Base-by-base conservation (phyloP, 441 rosid genomes). In the Bocquillonia castaneifolia region DNA sequence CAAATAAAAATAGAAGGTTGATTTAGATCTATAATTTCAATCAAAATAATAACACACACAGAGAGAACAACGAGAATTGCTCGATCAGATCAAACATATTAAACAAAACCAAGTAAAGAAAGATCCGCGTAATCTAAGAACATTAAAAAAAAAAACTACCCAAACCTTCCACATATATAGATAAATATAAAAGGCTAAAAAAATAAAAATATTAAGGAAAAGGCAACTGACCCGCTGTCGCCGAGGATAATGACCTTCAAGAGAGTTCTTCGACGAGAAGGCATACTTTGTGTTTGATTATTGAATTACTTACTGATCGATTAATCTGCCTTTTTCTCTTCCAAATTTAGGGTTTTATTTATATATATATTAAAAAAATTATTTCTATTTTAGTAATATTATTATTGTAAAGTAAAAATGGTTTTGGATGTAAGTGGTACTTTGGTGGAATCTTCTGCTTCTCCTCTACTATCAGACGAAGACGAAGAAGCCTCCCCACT, bases 181-280 rank as follows among this genome's bases (percentile, higher is more conserved):
- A 36, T 36, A 9, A 36, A 36, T 36, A 3, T 36, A 7, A 42
- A 42, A 6, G 6, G 12, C 6, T 42, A 42, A 42, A 42, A 10
- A 26, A 40, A 20, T 0, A 65, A 15, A 5, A 6, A 45, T 6
- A 6, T 13, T 51, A 32, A 14, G 3, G 25, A 17, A 68, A 62
- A n/a, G n/a, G 45, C 9, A 15, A 63, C 67, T 28, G 64, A 89
- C 96, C 94, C 96, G 80, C 97, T 92, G 72, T 92, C 96, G n/a
- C 96, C 97, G 80, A 92, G 96, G 63, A 92, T 92, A 73, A 92
- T 92, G 82, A 88, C 96, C 80, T 92, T 92, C 15, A 92, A 72
- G 59, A 92, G 93, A 78, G 88, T 87, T 72, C 96, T 85, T 55
- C 98, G 79, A 61, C 97, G 92, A 61, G 97, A 83, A 72, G 97